Evolutionary conservation across 1,139 yeast genomes (phyloP), one percentile per base, ranked within the genome.

Genomic region (Yarrowia galli): DNA sequence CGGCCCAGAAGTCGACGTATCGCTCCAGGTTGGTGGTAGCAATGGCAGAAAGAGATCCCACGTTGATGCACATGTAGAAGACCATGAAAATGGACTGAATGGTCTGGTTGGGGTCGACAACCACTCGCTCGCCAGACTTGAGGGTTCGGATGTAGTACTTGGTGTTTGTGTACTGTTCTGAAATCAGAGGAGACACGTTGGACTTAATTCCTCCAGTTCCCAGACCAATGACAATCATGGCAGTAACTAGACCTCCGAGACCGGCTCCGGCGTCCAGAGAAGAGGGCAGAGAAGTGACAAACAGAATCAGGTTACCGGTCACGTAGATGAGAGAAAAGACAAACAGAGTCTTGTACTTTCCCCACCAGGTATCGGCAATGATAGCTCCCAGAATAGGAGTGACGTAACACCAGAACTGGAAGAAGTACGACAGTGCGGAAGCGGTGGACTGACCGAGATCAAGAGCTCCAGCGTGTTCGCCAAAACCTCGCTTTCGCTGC

Each of bases 181-280:
- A 92, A 76, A 91, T 85, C 75, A 89, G 82, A 42, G 96, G 96
- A 35, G 91, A 83, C 63, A 90, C 88, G 74, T 90, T 89, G 51
- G 95, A 83, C 78, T 91, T 91, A 77, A 91, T 90, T 76, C 92
- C 88, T 75, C 96, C 96, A 45, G 96, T 88, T 69, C 92, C 96
- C 60, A 89, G 73, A 74, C 96, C 95, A 75, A 90, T 85, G 68
- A 88, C 77, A 70, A 90, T 80, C 78, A 91, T 87, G 61, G 90
- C 83, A 64, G 85, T 82, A 67, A 84, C 76, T 43, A 82, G 85
- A 71, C 86, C 86, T 78, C 80, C 89, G 79, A 79, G 80, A 77
- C 78, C 85, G 73, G 76, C 79, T 43, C 80, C 82, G 66, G 79
- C 78, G 35, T 78, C 76, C 49, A 89, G 83, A 69, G 89, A 84